Conservation (phyloP, 1,139 yeast genomes). For the Pichia sp. region DNA sequence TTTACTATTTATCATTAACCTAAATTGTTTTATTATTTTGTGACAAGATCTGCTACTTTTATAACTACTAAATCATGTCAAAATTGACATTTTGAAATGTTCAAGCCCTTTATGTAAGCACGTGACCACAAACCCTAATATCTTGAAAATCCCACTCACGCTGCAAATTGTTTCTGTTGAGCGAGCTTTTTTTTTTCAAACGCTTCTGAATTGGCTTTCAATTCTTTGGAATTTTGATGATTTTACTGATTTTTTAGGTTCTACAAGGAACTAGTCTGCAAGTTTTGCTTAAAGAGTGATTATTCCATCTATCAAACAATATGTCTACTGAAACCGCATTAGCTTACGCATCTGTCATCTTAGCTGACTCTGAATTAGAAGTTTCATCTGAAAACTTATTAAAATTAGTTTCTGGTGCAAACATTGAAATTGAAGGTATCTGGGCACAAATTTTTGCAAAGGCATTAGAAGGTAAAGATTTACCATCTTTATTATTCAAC, state of each 20-base stretch:
- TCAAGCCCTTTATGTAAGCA: background rate
- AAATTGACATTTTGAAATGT: too few species aligned
- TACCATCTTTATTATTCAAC: constrained; percentile 71
- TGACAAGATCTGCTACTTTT: background rate
- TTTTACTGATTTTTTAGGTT: background rate
- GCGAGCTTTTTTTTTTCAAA: background rate
- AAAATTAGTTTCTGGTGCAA: constrained; percentile 64
- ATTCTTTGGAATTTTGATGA: background rate
- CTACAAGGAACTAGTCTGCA: constrained; percentile 62
- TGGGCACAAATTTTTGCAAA: constrained; percentile 81
- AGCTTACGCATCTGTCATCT: constrained; percentile 83
- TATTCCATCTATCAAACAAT: constrained; percentile 37
- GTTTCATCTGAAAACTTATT: constrained; percentile 71
- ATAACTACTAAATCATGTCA: background rate
- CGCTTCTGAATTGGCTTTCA: background rate
- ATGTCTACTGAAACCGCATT: constrained; percentile 71
- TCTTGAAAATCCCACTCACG: background rate
- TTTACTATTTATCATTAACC: background rate
- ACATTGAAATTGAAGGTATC: constrained; percentile 61
- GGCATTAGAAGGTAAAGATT: constrained; percentile 74
- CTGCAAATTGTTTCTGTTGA: background rate
- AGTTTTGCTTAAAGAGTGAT: constrained; percentile 44
- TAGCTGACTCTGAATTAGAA: constrained; percentile 79
- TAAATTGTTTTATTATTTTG: background rate
- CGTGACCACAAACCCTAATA: background rate